These are phyloP conservation scores for Dendrobium officinale DNA, from an alignment of 106 monocot species.

Conservation along the genomic window DNA sequence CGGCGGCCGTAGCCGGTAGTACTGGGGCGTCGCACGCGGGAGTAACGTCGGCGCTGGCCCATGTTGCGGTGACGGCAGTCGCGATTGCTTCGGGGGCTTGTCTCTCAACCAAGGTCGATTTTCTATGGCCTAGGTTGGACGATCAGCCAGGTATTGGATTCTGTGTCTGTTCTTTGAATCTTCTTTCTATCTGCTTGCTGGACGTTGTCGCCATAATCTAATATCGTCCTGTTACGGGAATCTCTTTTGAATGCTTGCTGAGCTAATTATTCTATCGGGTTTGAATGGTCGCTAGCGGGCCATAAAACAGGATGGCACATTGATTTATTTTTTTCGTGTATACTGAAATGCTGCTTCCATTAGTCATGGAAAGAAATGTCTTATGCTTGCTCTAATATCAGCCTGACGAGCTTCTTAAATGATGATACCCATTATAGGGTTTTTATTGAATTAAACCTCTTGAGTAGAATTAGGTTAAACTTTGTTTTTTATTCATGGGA, in stretches of 20 bases:
- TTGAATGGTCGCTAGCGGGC: not conserved
- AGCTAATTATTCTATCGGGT: not conserved
- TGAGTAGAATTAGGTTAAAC: too few relatives aligned
- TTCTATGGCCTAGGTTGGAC: conserved; percentile 76
- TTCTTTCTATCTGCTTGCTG: not conserved
- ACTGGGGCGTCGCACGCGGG: conserved; percentile 52
- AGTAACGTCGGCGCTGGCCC: conserved; percentile 69
- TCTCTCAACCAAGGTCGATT: conserved; percentile 92
- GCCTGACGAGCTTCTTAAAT: too few relatives aligned
- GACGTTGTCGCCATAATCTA: not conserved
- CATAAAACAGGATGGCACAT: not conserved
- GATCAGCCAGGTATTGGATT: conserved; percentile 51
- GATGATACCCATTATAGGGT: too few relatives aligned
- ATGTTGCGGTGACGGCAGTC: conserved; percentile 84
- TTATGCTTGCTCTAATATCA: not conserved
- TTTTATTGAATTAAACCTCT: too few relatives aligned
- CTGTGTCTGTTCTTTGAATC: not conserved
- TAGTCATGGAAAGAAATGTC: not conserved
- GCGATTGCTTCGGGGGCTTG: conserved; percentile 97
- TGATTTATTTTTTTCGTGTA: not conserved
- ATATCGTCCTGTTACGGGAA: not conserved
- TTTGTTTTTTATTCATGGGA: too few relatives aligned
- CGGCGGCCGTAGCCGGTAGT: conserved; percentile 34
- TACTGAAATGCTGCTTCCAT: not conserved
- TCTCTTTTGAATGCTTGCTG: not conserved